Evolutionary conservation across 2,329 filamentous ascomycete genomes (phyloP).

Genomic region (Trichoderma endophyticum): DNA sequence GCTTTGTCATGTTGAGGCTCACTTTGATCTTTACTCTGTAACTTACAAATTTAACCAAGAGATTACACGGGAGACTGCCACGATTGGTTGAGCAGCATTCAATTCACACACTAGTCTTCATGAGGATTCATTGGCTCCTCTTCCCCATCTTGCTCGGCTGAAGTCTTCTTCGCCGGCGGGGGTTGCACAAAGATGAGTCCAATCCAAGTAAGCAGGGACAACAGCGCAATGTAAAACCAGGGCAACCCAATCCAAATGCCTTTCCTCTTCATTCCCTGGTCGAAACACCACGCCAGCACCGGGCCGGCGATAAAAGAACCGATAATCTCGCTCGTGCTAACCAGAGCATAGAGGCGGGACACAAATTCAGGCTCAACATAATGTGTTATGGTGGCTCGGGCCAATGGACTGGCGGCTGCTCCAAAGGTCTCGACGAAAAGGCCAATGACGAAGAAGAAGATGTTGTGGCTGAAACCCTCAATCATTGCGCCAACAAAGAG

Average conservation of each 20-base stretch:
- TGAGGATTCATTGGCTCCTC: neutral
- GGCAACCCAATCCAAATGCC: constrained; percentile 39
- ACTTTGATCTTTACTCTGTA: neutral
- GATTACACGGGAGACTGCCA: neutral
- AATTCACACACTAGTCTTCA: neutral
- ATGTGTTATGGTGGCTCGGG: constrained; percentile 40
- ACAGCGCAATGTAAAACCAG: constrained; percentile 38
- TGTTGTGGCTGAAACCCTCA: constrained; percentile 34
- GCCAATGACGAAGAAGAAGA: constrained; percentile 36
- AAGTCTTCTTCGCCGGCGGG: constrained; percentile 26
- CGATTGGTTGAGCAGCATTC: neutral
- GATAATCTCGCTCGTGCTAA: constrained; percentile 39
- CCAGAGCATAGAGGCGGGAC: constrained; percentile 41
- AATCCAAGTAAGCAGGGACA: constrained; percentile 29
- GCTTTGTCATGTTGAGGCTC: neutral
- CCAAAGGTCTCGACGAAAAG: constrained; percentile 39
- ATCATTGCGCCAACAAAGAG: constrained; percentile 33
- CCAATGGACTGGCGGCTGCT: constrained; percentile 37
- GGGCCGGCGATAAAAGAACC: constrained; percentile 42
- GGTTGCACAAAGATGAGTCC: constrained; percentile 34
- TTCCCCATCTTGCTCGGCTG: constrained; percentile 22
- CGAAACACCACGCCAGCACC: constrained; percentile 39
- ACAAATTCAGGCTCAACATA: constrained; percentile 38
- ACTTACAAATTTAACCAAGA: neutral
- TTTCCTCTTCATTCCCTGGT: constrained; percentile 34